Evolutionary conservation across 2,329 filamentous ascomycete species (phyloP).

Genomic region (Neophaeococcomyces mojaviensis): DNA sequence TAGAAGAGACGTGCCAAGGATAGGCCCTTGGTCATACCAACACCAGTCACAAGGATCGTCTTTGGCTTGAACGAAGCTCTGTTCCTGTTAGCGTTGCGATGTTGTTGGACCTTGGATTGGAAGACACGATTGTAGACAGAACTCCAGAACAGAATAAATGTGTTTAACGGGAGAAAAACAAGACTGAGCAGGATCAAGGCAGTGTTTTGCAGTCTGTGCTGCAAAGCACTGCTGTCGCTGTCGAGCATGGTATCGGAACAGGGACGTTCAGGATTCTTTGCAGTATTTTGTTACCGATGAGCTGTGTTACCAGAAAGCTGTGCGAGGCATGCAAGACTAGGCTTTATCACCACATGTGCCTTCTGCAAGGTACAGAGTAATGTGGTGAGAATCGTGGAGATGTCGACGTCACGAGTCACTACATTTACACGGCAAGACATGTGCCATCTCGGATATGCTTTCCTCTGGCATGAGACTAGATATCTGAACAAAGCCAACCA

Average conservation of each 20-base stretch:
- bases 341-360: too few relatives aligned
- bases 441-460: too few relatives aligned
- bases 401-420: too few relatives aligned
- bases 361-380: too few relatives aligned
- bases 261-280: too few relatives aligned
- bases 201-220: conserved; percentile 43
- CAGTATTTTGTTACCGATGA: too few relatives aligned
- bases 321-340: too few relatives aligned
- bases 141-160: conserved; percentile 35
- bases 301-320: too few relatives aligned
- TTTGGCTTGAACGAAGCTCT: conserved; percentile 36
- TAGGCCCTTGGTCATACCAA: conserved; percentile 66
- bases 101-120: conserved; percentile 21
- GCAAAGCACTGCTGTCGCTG: conserved; percentile 26
- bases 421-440: too few relatives aligned
- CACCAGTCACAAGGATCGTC: conserved; percentile 63
- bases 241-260: conserved; percentile 27
- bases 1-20: conserved; percentile 59
- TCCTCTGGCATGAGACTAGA: too few relatives aligned
- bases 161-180: conserved; percentile 45
- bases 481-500: too few relatives aligned
- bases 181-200: conserved; percentile 36
- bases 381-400: too few relatives aligned
- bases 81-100: conserved; percentile 23
- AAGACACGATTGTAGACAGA: conserved; percentile 27